Evolutionary conservation across 805 yeast species (phyloP), one percentile per base, ranked within the genome.

Genomic region (Diddensiella santjacobensis): DNA sequence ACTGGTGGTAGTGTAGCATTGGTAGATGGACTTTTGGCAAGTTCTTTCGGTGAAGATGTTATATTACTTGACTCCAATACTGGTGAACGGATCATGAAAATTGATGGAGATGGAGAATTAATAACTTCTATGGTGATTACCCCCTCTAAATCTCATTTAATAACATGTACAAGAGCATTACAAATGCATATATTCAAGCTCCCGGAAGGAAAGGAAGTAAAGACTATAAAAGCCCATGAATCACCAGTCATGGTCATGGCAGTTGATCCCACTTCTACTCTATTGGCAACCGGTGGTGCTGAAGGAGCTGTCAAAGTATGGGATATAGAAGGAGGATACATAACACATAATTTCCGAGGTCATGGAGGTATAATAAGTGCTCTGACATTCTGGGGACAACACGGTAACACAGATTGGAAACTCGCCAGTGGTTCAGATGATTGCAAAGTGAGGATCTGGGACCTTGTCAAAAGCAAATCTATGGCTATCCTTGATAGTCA

Each of bases 201-300:
- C n/a, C 57, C 64, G 6, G 51, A 45, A 51, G 62, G 71, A 38
- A 53, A 70, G 3, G 56, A 56, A 15, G 17, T 61, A 8, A 58
- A 63, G 22, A 49, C 63, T 3, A 44, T 63, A 18, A 70, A 68
- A 51, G 75, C 75, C 4, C 76, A 72, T 48, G 73, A 72, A 2
- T 83, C 96, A 1, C 96, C 97, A 1, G 84, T 87, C 1, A 87
- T 86, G 64, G 83, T 88, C 8, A 75, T 88, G 40, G 73, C 84
- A 8, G 79, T 78, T 19, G 99, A 93, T 65, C 63, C 77, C 2
- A 87, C 97, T 0, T 83, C 95, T 2, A 81, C 96, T 2, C 71
- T 93, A 31, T 79, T 90, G 60, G 95, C 96, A 17, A 82, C 93
- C 61, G 99, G 99, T 35, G 89, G 95, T 41, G 85, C 97, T 0